These are phyloP conservation scores for Fusarium tuaranense DNA, from an alignment of 2,329 filamentous ascomycete species.

Conservation along the genomic window DNA sequence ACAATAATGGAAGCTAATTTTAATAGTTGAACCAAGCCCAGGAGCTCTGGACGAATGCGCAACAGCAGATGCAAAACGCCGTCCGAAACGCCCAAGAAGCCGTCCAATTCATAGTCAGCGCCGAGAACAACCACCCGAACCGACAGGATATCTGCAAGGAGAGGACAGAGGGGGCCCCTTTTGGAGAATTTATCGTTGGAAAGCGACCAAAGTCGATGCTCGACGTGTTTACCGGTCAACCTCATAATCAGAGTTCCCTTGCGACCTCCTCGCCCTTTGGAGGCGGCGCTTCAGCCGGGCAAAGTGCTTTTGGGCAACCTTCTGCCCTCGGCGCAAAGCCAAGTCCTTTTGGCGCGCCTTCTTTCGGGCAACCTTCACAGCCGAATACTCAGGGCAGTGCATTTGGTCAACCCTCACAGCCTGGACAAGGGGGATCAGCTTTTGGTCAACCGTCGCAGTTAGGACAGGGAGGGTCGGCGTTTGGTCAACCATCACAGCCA, in stretches of 20 bases:
- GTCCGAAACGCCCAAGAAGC: conserved; percentile 78
- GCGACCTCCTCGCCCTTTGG: conserved; percentile 50
- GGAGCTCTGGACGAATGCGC: conserved; percentile 71
- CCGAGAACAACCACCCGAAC: conserved; percentile 80
- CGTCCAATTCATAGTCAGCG: conserved; percentile 74
- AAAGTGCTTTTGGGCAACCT: conserved; percentile 49
- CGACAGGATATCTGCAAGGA: conserved; percentile 72
- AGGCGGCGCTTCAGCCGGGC: conserved; percentile 41
- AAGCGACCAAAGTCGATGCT: conserved; percentile 45
- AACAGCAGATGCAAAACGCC: conserved; percentile 79
- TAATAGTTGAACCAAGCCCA: conserved; percentile 70
- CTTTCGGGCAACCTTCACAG: neutral
- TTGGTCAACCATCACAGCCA: conserved; percentile 46
- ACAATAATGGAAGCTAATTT: conserved; percentile 29
- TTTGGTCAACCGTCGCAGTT: neutral
- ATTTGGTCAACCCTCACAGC: neutral
- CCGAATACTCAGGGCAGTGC: neutral
- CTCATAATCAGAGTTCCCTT: conserved; percentile 58
- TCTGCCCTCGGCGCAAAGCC: conserved; percentile 48
- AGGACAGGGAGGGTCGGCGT: neutral
- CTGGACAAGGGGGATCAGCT: neutral
- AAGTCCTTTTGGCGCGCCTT: conserved; percentile 44
- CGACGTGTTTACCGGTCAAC: conserved; percentile 44
- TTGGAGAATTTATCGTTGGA: conserved; percentile 59
- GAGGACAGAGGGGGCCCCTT: conserved; percentile 56